phyloP scores from a whole-genome alignment of 2,329 filamentous ascomycete genomes.

The Exophiala spinifera region DNA sequence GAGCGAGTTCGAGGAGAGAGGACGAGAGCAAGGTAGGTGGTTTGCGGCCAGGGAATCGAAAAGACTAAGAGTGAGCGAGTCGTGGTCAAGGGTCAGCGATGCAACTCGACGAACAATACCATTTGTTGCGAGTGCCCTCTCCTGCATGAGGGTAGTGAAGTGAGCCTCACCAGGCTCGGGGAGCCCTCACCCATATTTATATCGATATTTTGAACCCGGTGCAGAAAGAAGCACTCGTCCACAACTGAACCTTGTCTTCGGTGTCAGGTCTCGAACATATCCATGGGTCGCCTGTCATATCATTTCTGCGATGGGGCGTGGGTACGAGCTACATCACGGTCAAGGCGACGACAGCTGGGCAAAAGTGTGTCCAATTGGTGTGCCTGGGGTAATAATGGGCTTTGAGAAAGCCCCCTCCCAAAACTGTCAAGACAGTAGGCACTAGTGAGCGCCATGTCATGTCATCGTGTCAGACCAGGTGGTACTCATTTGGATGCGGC shows the following conservation, averaged over 20 bases:
- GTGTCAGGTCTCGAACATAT: slow-evolving; percentile 5
- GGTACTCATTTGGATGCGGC: slow-evolving; percentile 2
- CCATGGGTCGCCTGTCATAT: no score
- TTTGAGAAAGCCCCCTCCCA: neutral
- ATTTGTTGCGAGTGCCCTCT: no score
- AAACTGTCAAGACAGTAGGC: neutral
- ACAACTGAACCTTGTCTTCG: neutral
- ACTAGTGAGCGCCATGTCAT: slow-evolving; percentile 14
- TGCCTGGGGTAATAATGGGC: neutral
- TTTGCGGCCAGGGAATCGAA: no score
- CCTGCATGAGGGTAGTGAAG: neutral
- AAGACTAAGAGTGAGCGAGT: no score
- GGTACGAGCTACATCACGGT: slow-evolving; percentile 12
- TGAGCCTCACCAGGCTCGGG: no score
- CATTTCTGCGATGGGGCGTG: neutral
- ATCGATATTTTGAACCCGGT: no score
- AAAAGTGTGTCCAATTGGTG: no score
- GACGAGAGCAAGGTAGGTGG: neutral
- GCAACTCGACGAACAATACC: no score
- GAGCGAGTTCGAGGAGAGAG: neutral
- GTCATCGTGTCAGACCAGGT: slow-evolving; percentile 12
- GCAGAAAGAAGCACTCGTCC: no score
- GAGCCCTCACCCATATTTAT: no score
- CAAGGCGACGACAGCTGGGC: neutral
- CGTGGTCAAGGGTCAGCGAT: no score